Base-by-base conservation (phyloP, 805 yeast genomes). In the Cyberlindnera xishuangbannaensis region DNA sequence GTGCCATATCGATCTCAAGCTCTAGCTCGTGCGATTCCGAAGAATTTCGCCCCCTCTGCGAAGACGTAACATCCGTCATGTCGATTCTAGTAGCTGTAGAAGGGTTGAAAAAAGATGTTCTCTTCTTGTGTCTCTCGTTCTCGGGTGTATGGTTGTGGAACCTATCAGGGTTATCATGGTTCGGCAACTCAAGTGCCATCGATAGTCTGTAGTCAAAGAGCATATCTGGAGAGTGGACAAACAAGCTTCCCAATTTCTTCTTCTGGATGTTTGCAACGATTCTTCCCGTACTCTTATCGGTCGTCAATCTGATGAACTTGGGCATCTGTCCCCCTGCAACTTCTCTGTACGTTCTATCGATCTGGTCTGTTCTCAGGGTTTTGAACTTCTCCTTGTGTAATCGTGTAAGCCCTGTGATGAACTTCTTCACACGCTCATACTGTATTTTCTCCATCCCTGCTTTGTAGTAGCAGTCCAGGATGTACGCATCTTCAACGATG, bases 121-220 rank as follows among this genome's bases (percentile, higher is more conserved):
- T 68, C 45, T 80, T 78, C 58, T 87, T 87, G 37, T 73, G 72
- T 50, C 96, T 65, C 27, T 73, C 71, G 38, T 71, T 51, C 16
- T 68, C 63, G 7, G 82, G 80, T 37, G 69, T 62, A 51, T 70
- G 64, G 49, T 70, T 62, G 52, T 65, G 65, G 57, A 73, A 50
- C 64, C 69, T 59, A 71, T 53, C 79, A 46, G 62, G 78, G 57
- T 53, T 74, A 58, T 60, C 76, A 21, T 72, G 69, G 16, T 73
- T 71, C 1, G 95, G 95, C 39, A 78, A 55, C 73, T 87, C 97
- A 18, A 83, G 58, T 24, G 85, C 75, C 43, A 88, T 60, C 6
- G 94, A 78, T 23, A 87, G 62, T 46, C 95, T 70, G 45, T 80
- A 65, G 58, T 87, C 97, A 52, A 78, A 79, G 57, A 77, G 67